Percentiles rank a stretch among this genome's conserved stretches.
Conservation (phyloP, 495 filamentous ascomycete genomes). For the Chaetomium tenue region DNA sequence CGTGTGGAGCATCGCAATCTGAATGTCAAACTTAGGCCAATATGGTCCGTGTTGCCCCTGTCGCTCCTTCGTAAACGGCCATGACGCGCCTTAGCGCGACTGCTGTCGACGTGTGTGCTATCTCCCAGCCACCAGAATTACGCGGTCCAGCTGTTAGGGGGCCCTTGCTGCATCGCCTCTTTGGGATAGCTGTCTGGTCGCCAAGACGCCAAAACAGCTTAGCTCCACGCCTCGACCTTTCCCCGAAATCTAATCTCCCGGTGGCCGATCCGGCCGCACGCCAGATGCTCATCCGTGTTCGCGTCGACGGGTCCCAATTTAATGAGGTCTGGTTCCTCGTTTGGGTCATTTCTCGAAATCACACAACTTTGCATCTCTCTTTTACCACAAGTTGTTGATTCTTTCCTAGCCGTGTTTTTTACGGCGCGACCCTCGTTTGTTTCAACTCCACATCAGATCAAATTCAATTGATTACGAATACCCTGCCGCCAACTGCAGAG, state of each 20-base stretch:
- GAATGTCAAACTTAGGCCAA: background rate
- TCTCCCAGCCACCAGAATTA: conserved; percentile 11
- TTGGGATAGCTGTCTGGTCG: conserved; percentile 9
- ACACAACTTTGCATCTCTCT: background rate
- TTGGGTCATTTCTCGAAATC: background rate
- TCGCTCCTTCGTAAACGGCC: background rate
- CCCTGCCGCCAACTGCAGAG: no score
- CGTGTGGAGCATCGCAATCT: conserved; percentile 16
- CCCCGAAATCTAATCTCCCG: conserved; percentile 27
- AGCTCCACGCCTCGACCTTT: background rate
- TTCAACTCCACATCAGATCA: background rate
- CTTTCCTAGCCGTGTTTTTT: conserved; percentile 11
- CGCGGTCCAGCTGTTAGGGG: conserved; percentile 4
- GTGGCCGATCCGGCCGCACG: conserved; percentile 14
- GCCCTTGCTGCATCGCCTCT: background rate
- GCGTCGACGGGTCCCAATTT: conserved; percentile 12
- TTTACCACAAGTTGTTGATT: conserved; percentile 1
- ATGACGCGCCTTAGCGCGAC: conserved; percentile 9
- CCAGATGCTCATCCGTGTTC: conserved; percentile 13
- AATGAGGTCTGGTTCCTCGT: conserved; percentile 19
- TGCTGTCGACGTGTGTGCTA: background rate
- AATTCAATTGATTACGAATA: background rate
- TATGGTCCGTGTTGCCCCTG: conserved; percentile 11
- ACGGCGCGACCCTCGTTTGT: conserved; percentile 17
- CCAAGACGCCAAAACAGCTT: conserved; percentile 20